Evolutionary conservation across 139 green algal species (phyloP).

Genomic region (Gonium pectorale): DNA sequence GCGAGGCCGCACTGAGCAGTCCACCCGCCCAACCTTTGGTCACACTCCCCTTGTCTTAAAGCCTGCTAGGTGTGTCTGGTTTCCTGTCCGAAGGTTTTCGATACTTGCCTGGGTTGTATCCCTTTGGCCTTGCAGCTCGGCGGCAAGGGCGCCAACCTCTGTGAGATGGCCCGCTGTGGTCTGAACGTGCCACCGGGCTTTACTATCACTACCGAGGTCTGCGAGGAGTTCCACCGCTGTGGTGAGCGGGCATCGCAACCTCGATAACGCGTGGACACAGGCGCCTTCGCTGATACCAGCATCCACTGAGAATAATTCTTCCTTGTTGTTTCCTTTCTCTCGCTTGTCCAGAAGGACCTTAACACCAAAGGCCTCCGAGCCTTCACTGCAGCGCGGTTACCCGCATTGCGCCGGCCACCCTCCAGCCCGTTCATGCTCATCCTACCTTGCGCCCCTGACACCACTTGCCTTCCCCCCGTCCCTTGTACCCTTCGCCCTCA

Average conservation of each 20-base stretch:
- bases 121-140: conserved; percentile 61
- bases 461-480: neutral
- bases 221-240: conserved; percentile 70
- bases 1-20: neutral
- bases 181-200: conserved; percentile 89
- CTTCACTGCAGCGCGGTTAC: too few species aligned
- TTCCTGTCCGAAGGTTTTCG: neutral
- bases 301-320: too few species aligned
- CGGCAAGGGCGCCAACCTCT: conserved; percentile 90
- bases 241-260: conserved; percentile 45
- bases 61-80: neutral
- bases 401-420: too few species aligned
- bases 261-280: neutral
- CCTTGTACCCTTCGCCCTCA: neutral
- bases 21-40: neutral
- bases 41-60: neutral
- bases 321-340: too few species aligned
- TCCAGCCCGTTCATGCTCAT: neutral
- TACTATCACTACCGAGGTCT: conserved; percentile 90
- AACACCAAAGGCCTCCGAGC: too few species aligned
- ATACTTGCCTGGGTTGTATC: neutral
- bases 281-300: too few species aligned
- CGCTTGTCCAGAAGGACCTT: too few species aligned
- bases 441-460: neutral
- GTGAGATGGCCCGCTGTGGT: conserved; percentile 87